Conservation (phyloP, 2,329 filamentous ascomycete species). For the Aspergillus sp. region DNA sequence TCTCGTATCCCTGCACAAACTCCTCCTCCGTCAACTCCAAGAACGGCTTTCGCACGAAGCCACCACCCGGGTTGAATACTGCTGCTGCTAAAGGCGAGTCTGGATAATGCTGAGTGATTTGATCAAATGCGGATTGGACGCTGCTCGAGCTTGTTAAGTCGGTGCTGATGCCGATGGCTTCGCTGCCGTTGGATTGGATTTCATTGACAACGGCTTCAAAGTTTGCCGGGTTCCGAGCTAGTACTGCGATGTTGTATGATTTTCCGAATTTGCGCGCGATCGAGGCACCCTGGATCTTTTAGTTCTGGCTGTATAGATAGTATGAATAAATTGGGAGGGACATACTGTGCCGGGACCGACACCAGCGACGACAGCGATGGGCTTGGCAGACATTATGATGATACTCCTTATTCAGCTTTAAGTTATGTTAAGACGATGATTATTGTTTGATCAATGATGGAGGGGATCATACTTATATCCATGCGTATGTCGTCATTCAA, state of each 20-base stretch:
- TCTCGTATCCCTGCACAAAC: conserved; percentile 52
- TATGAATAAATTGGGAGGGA: neutral
- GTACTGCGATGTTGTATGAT: conserved; percentile 58
- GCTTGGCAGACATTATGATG: conserved; percentile 35
- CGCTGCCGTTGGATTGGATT: conserved; percentile 59
- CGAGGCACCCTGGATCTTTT: conserved; percentile 49
- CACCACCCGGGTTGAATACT: conserved; percentile 61
- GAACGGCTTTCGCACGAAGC: conserved; percentile 60
- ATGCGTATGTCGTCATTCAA: conserved; percentile 14
- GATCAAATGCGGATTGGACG: conserved; percentile 53
- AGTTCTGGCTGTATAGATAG: neutral
- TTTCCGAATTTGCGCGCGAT: conserved; percentile 61
- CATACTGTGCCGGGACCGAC: conserved; percentile 48
- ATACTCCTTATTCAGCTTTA: neutral
- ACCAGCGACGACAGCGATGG: conserved; percentile 48
- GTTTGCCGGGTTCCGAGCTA: conserved; percentile 59
- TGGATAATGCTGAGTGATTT: conserved; percentile 55
- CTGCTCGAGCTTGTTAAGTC: conserved; percentile 56
- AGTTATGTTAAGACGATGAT: neutral
- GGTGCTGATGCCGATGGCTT: conserved; percentile 60
- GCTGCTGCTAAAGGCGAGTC: conserved; percentile 50
- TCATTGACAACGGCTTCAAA: conserved; percentile 57
- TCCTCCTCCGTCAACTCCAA: conserved; percentile 60
- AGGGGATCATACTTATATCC: conserved; percentile 1
- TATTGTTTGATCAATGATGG: neutral